Evolutionary conservation across 2,329 filamentous ascomycete genomes (phyloP), one percentile per base, ranked within the genome.

Genomic region (Rachicladosporium sp.): DNA sequence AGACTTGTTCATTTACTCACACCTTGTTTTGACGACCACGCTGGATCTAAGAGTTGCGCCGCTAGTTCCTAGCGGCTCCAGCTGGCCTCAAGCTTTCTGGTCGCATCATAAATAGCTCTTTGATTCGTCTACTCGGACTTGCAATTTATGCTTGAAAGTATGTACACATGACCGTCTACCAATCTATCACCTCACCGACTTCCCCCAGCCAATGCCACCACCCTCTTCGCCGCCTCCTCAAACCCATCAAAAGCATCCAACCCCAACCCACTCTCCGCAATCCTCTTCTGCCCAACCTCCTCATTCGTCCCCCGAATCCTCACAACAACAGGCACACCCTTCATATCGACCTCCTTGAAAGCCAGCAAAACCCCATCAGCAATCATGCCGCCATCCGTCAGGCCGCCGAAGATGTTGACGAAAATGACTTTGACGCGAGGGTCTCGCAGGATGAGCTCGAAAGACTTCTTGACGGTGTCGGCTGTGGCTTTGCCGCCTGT

Each of bases 401-500:
- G 54, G 0, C 78, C 77, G 6, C 76, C 78, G 47, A 81, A 83
- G 47, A 82, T 82, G 46, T 82, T 82, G 23, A 82, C 78, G 50
- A 81, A 80, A 12, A 82, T 71, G 13, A 82, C 78, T 50, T 75
- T 78, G 5, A 93, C 83, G 27, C 83, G 68, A 2, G 70, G 61
- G 50, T 94, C 86, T 4, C 69, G 66, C 35, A 86, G 65, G 11
- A 94, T 76, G 9, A 88, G 71, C 41, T 78, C 71, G 56, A 93
- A 91, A 1, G 77, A 79, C 41, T 76, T 75, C 54, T 80, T 78
- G 49, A 94, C 85, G 0, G 86, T 93, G 46, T 81, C 76, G 23
- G 75, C 74, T 0, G 86, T 94, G 0, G 87, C 87, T 58, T 93
- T 91, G 29, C 87, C 87, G 21, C 88, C 87, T 0, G 84, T 93